A percentile compares a stretch with the other conserved stretches of the same genome.
Evolutionary conservation across 352 stramenopile genomes (phyloP).

Genomic region (Phytophthora citrophthora): DNA sequence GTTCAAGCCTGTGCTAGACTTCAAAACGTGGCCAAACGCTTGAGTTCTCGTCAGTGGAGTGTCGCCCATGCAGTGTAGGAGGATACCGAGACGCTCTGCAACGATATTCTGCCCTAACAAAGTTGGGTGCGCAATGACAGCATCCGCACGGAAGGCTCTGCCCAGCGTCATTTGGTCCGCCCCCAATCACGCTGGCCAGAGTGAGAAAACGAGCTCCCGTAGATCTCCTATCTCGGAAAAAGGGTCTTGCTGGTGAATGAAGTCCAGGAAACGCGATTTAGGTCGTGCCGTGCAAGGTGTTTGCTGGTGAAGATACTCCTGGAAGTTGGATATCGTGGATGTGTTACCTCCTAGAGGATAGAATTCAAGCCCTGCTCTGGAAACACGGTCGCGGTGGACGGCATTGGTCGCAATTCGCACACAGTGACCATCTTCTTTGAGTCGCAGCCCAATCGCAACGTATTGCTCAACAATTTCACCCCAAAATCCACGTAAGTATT

Average conservation of each 20-base stretch:
- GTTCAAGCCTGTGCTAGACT: neutral
- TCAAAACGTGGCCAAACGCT: conserved; percentile 41
- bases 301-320: conserved; percentile 14
- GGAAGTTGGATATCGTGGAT: conserved; percentile 14
- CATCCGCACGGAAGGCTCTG: conserved; percentile 40
- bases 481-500: conserved; percentile 61
- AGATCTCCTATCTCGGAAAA: conserved; percentile 2
- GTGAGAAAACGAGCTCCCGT: conserved; percentile 36
- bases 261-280: neutral
- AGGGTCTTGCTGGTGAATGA: neutral
- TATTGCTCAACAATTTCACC: conserved; percentile 52
- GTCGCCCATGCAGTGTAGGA: conserved; percentile 42
- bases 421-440: conserved; percentile 65
- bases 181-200: conserved; percentile 35
- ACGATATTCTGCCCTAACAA: conserved; percentile 46
- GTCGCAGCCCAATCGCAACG: conserved; percentile 50
- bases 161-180: conserved; percentile 38
- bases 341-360: conserved; percentile 36
- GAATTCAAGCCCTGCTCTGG: conserved; percentile 39
- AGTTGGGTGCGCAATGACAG: conserved; percentile 41
- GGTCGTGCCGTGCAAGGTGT: neutral
- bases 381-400: conserved; percentile 57
- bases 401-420: conserved; percentile 80
- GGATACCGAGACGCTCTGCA: conserved; percentile 48
- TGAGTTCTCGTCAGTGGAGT: conserved; percentile 41